A percentile compares a stretch with the other conserved stretches of the same genome.
These are phyloP conservation scores for Eragrostis tef DNA, from an alignment of 202 grass and related monocot species.

Conservation along the genomic window DNA sequence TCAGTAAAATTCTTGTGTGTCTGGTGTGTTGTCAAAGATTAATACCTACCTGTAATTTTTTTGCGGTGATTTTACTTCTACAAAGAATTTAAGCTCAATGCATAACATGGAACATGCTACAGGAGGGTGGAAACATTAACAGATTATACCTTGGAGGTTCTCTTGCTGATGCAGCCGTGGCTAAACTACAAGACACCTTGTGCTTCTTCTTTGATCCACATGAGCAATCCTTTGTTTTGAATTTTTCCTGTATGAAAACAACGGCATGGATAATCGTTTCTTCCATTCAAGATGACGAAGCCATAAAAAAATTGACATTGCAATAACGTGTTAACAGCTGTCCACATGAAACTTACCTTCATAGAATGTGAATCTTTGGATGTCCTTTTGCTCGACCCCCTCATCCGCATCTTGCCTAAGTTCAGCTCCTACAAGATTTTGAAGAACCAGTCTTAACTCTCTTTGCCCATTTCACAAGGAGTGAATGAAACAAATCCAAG, in stretches of 20 bases:
- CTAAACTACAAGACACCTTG: slow-evolving; percentile 58
- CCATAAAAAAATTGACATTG: not conserved
- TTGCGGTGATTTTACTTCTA: not conserved
- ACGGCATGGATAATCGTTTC: slow-evolving; percentile 13
- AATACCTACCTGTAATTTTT: not conserved
- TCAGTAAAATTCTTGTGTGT: not conserved
- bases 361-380: slow-evolving; percentile 34
- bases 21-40: too few species aligned
- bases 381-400: slow-evolving; percentile 23
- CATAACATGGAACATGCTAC: slow-evolving; percentile 12
- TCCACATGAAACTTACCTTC: slow-evolving; percentile 48
- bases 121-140: slow-evolving; percentile 3
- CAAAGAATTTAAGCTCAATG: not conserved
- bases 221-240: slow-evolving; percentile 59
- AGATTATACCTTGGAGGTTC: slow-evolving; percentile 51
- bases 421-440: slow-evolving; percentile 41
- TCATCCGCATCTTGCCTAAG: slow-evolving; percentile 36
- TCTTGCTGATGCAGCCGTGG: slow-evolving; percentile 36
- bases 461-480: not conserved
- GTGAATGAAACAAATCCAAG: not conserved
- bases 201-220: slow-evolving; percentile 69
- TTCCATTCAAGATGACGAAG: not conserved
- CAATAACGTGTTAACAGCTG: not conserved
- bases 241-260: slow-evolving; percentile 50
- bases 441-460: not conserved